Percentiles rank a stretch among this genome's conserved stretches.
Evolutionary conservation across 495 filamentous ascomycete species (phyloP).

Genomic region (Thermochaetoides thermophila): DNA sequence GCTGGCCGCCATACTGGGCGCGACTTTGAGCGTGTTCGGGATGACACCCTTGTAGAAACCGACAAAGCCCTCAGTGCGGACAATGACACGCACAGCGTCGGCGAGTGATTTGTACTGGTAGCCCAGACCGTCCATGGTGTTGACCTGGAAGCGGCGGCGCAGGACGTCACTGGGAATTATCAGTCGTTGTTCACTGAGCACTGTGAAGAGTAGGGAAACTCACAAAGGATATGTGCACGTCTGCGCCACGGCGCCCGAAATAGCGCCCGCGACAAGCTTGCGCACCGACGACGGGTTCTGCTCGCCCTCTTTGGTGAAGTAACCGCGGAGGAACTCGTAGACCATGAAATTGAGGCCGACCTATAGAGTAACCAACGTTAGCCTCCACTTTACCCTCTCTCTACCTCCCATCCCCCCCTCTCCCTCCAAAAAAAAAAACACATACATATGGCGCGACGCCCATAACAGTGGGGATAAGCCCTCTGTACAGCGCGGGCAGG

Average conservation of each 20-base stretch:
- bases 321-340: slow-evolving; percentile 75
- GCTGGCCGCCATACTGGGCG: slow-evolving; percentile 94
- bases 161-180: slow-evolving; percentile 60
- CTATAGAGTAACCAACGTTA: slow-evolving; percentile 28
- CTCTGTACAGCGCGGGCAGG: slow-evolving; percentile 68
- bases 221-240: slow-evolving; percentile 97
- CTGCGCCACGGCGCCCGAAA: slow-evolving; percentile 91
- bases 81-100: slow-evolving; percentile 70
- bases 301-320: slow-evolving; percentile 77
- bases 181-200: slow-evolving; percentile 3
- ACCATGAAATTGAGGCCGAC: slow-evolving; percentile 97
- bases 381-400: slow-evolving; percentile 2
- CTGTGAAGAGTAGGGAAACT: slow-evolving; percentile 18
- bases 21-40: slow-evolving; percentile 91
- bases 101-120: slow-evolving; percentile 81
- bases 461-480: slow-evolving; percentile 83
- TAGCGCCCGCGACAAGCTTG: slow-evolving; percentile 77
- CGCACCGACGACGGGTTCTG: slow-evolving; percentile 64
- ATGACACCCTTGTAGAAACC: slow-evolving; percentile 88
- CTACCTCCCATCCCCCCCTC: background rate
- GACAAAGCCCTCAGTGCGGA: slow-evolving; percentile 50
- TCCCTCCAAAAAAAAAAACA: slow-evolving; percentile 4
- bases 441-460: slow-evolving; percentile 91
- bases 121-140: slow-evolving; percentile 98
- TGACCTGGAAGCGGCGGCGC: slow-evolving; percentile 93